Conservation (phyloP, 75 land plant genomes). For the Cupressus sempervirens region DNA sequence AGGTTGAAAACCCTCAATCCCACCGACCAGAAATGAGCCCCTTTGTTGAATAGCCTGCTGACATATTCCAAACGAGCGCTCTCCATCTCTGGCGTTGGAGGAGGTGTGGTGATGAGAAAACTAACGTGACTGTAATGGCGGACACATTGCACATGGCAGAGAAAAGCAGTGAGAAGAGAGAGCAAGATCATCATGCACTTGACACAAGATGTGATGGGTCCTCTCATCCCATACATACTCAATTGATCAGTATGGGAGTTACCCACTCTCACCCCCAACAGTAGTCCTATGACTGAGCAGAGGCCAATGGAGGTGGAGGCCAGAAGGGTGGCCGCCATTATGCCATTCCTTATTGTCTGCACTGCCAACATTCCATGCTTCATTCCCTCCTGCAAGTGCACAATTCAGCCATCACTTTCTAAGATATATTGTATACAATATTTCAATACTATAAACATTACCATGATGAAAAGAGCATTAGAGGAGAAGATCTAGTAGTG, state of each 20-base stretch:
- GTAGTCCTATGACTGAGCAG: constrained; percentile 18
- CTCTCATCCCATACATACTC: constrained; percentile 6
- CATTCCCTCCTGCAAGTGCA: constrained; percentile 24
- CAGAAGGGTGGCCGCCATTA: constrained; percentile 45
- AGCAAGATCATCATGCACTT: constrained; percentile 22
- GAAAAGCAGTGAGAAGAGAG: constrained; percentile 30
- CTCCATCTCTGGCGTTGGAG: background rate
- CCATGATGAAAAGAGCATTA: too few species aligned
- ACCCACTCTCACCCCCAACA: constrained; percentile 12
- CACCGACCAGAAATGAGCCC: background rate
- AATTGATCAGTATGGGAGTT: background rate
- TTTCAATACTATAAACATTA: too few species aligned
- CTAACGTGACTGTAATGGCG: constrained; percentile 33
- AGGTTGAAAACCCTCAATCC: background rate
- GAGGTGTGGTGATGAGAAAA: constrained; percentile 25
- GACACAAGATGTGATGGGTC: constrained; percentile 4
- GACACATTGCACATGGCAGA: constrained; percentile 32
- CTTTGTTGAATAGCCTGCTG: background rate
- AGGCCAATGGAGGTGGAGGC: constrained; percentile 36
- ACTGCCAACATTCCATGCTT: constrained; percentile 43
- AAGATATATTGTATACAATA: too few species aligned
- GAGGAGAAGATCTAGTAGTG: too few species aligned
- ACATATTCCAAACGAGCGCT: background rate
- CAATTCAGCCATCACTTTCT: background rate
- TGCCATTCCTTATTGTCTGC: constrained; percentile 34